phyloP scores from a whole-genome alignment of 2,329 filamentous ascomycete species.

The Neopestalotiopsis rosae region DNA sequence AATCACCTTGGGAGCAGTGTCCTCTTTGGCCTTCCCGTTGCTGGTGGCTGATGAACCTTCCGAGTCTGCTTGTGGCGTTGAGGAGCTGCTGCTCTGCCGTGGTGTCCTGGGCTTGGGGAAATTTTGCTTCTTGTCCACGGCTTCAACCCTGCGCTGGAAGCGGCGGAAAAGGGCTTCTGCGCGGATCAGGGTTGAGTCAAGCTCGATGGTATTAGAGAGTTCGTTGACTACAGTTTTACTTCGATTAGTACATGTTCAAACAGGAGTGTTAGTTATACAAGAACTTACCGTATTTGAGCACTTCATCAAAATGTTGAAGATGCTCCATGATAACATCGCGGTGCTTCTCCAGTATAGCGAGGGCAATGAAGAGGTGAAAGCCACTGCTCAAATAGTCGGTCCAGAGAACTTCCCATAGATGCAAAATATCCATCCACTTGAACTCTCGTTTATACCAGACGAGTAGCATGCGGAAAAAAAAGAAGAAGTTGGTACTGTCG shows the following conservation, averaged over 20 bases:
- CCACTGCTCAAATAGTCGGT: slow-evolving; percentile 88
- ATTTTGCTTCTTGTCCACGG: slow-evolving; percentile 88
- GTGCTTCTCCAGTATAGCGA: slow-evolving; percentile 95
- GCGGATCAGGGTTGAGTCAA: slow-evolving; percentile 82
- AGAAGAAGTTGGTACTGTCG: slow-evolving; percentile 99
- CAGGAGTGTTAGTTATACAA: not conserved
- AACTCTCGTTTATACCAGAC: slow-evolving; percentile 99
- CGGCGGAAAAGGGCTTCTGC: slow-evolving; percentile 88
- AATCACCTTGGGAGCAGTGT: slow-evolving; percentile 51
- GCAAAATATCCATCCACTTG: slow-evolving; percentile 82
- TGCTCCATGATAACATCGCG: slow-evolving; percentile 96
- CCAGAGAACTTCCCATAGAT: slow-evolving; percentile 93
- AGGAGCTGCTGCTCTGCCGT: slow-evolving; percentile 20
- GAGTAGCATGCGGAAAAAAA: slow-evolving; percentile 98
- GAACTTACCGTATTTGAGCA: slow-evolving; percentile 86
- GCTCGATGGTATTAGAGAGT: slow-evolving; percentile 89
- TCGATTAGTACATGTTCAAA: not conserved
- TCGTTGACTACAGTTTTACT: slow-evolving; percentile 75
- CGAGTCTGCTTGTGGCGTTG: slow-evolving; percentile 23
- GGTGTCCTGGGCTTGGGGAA: slow-evolving; percentile 66
- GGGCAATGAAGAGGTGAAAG: slow-evolving; percentile 92
- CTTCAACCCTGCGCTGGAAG: slow-evolving; percentile 87
- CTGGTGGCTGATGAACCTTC: slow-evolving; percentile 24
- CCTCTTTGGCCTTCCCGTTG: slow-evolving; percentile 45
- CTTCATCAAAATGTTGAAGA: slow-evolving; percentile 92